These are phyloP conservation scores for Didymella sp. DNA, from an alignment of 2,329 filamentous ascomycete species.

Conservation along the genomic window DNA sequence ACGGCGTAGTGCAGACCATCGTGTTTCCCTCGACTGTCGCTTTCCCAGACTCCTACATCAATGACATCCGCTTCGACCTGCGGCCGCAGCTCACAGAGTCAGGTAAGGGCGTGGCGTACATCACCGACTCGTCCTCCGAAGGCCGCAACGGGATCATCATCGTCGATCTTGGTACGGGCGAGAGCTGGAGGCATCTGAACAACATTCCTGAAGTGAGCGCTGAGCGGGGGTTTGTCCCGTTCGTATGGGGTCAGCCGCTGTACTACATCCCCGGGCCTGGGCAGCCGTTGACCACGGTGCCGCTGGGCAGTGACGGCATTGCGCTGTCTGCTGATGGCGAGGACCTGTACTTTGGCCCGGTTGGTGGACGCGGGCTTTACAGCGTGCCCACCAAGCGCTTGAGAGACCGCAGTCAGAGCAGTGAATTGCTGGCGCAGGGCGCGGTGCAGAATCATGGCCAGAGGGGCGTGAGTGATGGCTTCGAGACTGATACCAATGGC, in stretches of 20 bases:
- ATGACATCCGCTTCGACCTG: not conserved
- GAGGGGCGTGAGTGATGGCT: constrained; percentile 53
- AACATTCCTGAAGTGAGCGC: not conserved
- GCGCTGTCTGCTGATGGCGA: not conserved
- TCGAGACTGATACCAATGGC: not conserved
- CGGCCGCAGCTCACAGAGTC: not conserved
- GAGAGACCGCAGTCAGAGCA: constrained; percentile 46
- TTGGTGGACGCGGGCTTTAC: not conserved
- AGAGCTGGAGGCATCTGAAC: not conserved
- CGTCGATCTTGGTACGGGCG: not conserved
- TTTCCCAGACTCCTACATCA: not conserved
- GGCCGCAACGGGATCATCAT: not conserved
- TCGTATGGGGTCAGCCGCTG: not conserved
- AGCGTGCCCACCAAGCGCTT: constrained; percentile 32
- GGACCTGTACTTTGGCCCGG: not conserved
- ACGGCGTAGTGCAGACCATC: not conserved
- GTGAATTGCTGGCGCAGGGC: constrained; percentile 55
- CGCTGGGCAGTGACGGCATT: not conserved
- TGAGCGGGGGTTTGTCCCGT: not conserved
- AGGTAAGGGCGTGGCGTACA: not conserved
- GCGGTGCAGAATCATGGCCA: constrained; percentile 55
- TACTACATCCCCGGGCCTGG: not conserved
- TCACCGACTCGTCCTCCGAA: not conserved
- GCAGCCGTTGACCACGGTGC: not conserved
- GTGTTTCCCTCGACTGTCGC: not conserved